Evolutionary conservation across 208 protist genomes (phyloP).

Genomic region (Trichomonas tenax): DNA sequence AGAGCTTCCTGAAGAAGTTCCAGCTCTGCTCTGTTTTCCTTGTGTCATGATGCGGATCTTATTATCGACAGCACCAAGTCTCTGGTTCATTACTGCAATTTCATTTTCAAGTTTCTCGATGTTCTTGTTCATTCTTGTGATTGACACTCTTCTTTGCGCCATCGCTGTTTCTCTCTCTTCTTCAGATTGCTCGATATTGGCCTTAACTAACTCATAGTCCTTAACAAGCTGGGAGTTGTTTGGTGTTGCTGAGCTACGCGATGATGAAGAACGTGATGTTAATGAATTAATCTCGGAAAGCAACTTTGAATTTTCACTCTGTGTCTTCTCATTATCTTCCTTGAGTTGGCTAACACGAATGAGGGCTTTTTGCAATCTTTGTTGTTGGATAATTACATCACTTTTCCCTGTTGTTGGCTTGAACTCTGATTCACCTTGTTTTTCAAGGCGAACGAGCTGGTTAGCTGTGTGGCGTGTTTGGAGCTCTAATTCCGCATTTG

Average conservation of each 20-base stretch:
- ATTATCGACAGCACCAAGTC: background rate
- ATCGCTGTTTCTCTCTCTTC: background rate
- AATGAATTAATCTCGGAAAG: background rate
- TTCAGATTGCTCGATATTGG: background rate
- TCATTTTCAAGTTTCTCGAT: background rate
- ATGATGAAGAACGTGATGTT: background rate
- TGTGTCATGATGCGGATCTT: conserved; percentile 13
- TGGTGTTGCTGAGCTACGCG: background rate
- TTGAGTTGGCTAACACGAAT: background rate
- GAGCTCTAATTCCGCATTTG: background rate
- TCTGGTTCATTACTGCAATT: background rate
- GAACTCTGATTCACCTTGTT: background rate
- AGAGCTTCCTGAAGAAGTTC: background rate
- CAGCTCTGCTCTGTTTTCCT: background rate
- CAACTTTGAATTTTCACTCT: background rate
- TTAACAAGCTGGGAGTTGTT: background rate
- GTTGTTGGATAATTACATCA: background rate
- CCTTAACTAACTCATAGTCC: background rate
- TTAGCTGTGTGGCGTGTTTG: conserved; percentile 16
- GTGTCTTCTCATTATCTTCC: background rate
- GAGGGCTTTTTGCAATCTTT: background rate
- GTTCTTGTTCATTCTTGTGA: background rate
- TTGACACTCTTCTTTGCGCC: background rate
- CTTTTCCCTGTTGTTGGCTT: background rate
- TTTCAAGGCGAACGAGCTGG: background rate